phyloP scores from a whole-genome alignment of 495 filamentous ascomycete genomes.

The Penicillium macrosclerotiorum region DNA sequence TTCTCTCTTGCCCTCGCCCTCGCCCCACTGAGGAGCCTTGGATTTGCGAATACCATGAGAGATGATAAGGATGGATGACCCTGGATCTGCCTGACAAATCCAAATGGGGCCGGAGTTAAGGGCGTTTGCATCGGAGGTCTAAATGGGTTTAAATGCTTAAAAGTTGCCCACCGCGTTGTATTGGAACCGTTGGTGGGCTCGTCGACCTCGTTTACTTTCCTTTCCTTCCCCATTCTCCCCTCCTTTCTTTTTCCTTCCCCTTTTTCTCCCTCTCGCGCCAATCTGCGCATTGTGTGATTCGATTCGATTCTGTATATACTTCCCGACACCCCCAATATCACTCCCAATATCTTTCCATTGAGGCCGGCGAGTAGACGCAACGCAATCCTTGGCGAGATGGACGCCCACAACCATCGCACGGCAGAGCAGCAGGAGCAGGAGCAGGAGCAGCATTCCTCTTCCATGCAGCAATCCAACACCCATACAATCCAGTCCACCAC shows the following conservation, averaged over 20 bases:
- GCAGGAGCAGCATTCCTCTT: constrained; percentile 1
- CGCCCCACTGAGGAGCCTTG: not conserved
- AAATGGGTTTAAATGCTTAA: constrained; percentile 6
- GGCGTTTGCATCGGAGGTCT: constrained; percentile 6
- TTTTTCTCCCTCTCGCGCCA: not conserved
- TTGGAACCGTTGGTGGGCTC: not conserved
- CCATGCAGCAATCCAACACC: constrained; percentile 1
- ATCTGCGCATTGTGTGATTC: not conserved
- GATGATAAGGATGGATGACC: not conserved
- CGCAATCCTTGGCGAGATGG: constrained; percentile 19
- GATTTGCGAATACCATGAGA: not conserved
- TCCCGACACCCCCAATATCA: constrained; percentile 6
- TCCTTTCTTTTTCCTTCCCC: constrained; percentile 7
- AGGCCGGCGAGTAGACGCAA: constrained; percentile 9
- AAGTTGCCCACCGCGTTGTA: not conserved
- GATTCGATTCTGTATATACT: constrained; percentile 16
- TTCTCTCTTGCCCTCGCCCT: not conserved
- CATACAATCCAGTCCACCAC: no score
- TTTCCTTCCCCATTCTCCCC: constrained; percentile 1
- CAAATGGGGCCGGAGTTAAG: constrained; percentile 17
- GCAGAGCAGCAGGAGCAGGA: constrained; percentile 13
- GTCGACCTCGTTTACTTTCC: not conserved
- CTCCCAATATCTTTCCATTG: constrained; percentile 14
- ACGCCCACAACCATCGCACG: constrained; percentile 18
- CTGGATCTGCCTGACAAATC: constrained; percentile 9